These are phyloP conservation scores for Apium graveolens DNA, from an alignment of 129 eudicot species.

Conservation along the genomic window DNA sequence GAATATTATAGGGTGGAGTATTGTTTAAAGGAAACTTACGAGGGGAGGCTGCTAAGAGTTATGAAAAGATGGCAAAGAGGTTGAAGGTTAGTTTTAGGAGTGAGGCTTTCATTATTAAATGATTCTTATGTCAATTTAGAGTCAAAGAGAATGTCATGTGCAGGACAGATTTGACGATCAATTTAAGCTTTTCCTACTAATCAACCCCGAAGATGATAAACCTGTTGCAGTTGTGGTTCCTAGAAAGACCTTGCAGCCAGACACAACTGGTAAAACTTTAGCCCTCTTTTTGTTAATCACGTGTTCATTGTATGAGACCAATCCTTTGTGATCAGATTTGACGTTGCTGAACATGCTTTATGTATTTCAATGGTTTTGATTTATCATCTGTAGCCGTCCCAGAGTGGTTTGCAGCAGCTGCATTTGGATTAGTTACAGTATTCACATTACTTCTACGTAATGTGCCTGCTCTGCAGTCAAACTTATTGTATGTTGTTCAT, in stretches of 20 bases:
- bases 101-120: neutral
- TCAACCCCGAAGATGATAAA: slow-evolving; percentile 94
- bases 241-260: slow-evolving; percentile 84
- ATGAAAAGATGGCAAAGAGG: slow-evolving; percentile 69
- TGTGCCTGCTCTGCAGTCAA: slow-evolving; percentile 81
- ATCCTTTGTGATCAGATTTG: neutral
- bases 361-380: neutral
- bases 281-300: neutral
- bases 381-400: slow-evolving; percentile 66
- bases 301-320: neutral
- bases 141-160: slow-evolving; percentile 18
- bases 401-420: slow-evolving; percentile 97
- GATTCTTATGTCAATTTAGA: slow-evolving; percentile 10
- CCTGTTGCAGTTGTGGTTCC: slow-evolving; percentile 99
- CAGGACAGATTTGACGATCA: slow-evolving; percentile 91
- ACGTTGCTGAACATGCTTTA: neutral
- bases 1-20: slow-evolving; percentile 65
- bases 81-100: slow-evolving; percentile 50
- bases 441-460: slow-evolving; percentile 90
- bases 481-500: slow-evolving; percentile 55
- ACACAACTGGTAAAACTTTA: slow-evolving; percentile 61
- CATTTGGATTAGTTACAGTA: slow-evolving; percentile 86
- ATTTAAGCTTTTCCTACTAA: slow-evolving; percentile 74
- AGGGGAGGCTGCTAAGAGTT: slow-evolving; percentile 70
- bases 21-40: slow-evolving; percentile 89